These are phyloP conservation scores for Mycena leptocephala DNA, from an alignment of 768 basidiomycete genomes.

Conservation along the genomic window DNA sequence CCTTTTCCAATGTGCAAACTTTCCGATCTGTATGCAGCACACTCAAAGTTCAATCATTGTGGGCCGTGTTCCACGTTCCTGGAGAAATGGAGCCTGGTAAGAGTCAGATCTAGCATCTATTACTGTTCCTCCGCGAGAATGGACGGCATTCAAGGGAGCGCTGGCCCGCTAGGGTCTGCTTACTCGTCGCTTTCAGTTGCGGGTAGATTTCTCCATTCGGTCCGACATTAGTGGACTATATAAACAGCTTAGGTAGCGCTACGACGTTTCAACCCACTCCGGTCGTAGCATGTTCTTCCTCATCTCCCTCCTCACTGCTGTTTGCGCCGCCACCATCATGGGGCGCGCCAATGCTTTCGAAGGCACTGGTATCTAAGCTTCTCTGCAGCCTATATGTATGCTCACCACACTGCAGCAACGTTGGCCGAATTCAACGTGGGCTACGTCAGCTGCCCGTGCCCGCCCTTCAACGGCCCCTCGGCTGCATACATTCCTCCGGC, in stretches of 20 bases:
- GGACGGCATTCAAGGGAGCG: background rate
- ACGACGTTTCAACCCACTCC: too few species aligned
- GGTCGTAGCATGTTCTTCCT: too few species aligned
- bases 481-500: slow-evolving; percentile 13
- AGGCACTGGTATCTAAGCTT: slow-evolving; percentile 8
- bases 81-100: background rate
- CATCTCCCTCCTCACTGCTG: too few species aligned
- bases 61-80: too few species aligned
- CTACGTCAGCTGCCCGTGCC: slow-evolving; percentile 12
- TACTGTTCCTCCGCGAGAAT: background rate
- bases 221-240: too few species aligned
- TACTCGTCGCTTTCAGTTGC: background rate
- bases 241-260: too few species aligned
- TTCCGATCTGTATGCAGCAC: background rate
- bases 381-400: slow-evolving; percentile 1
- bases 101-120: background rate
- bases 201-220: background rate
- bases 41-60: background rate
- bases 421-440: slow-evolving; percentile 9
- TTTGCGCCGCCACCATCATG: too few species aligned
- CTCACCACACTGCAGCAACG: slow-evolving; percentile 7
- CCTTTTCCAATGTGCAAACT: background rate
- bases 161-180: background rate
- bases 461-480: background rate
- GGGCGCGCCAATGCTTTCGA: background rate